Evolutionary conservation across 202 grass and related monocot genomes (phyloP), one percentile per base, ranked within the genome.

Genomic region (Eragrostis tef): DNA sequence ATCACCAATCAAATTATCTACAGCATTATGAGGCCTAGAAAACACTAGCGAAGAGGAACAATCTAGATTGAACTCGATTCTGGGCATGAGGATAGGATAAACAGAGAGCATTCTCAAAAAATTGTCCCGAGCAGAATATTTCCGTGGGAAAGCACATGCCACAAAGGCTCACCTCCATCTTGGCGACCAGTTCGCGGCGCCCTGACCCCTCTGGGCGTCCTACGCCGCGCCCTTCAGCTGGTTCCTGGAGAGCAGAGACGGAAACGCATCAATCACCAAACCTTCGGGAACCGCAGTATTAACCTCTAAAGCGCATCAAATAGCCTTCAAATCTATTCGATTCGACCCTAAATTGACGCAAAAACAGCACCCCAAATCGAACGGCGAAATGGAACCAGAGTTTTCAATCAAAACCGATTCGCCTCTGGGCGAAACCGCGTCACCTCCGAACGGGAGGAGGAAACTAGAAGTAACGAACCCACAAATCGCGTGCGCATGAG

Each of bases 81-180:
- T 73, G 27, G 70, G 45, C 52, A 86, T 70, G 67, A 79, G 73
- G 61, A 71, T 62, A 20, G 2, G 45, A 70, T 5, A 29, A 69
- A 67, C 73, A 62, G 6, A 21, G 61, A 4, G 62, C 63, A 57
- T 70, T 79, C 17, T 21, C 61, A 68, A 26, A 16, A 62, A 83
- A 68, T 78, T 67, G 27, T 34, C 46, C 7, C 20, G 11, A 75
- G 7, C 29, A 64, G 75, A 90, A 86, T 75, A 86, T 64, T 69
- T 48, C 20, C 19, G 67, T 70, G 88, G 68, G 25, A 61, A 90
- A 64, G 12, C 75, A 22, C 62, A 65, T 48, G 36, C 52, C 54
- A 79, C 15, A 3, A 71, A 83, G 20, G 41, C 88, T 80, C 88
- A 89, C 88, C 83, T 89, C 88, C 74, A 72, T 86, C 52, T 62